phyloP scores from a whole-genome alignment of 176 grass and related monocot genomes.

The Eragrostis curvula region DNA sequence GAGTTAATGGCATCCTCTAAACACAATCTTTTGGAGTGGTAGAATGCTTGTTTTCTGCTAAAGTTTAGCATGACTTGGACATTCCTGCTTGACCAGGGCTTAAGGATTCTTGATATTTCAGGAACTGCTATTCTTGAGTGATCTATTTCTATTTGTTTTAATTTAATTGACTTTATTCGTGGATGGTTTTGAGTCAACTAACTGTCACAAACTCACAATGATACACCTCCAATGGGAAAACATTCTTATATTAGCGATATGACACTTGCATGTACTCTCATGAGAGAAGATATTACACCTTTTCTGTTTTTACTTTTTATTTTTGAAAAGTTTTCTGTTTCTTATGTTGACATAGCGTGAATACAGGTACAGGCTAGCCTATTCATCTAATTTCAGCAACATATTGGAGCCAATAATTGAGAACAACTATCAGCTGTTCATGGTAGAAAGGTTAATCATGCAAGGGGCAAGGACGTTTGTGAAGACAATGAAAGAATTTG shows the following conservation, averaged over 20 bases:
- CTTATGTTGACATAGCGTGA: slow-evolving; percentile 28
- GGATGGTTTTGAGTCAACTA: not conserved
- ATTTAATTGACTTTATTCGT: not conserved
- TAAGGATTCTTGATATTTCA: not conserved
- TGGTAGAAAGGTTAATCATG: slow-evolving; percentile 93
- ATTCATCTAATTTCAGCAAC: slow-evolving; percentile 82
- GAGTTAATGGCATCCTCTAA: not conserved
- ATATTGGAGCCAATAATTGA: slow-evolving; percentile 73
- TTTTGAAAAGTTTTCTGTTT: slow-evolving; percentile 16
- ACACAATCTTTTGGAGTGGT: not conserved
- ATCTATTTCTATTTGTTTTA: not conserved
- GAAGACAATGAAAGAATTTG: slow-evolving; percentile 92
- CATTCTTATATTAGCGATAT: not conserved
- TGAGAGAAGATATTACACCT: slow-evolving; percentile 6
- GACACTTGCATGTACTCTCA: slow-evolving; percentile 14
- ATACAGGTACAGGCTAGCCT: slow-evolving; percentile 76
- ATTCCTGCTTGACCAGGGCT: slow-evolving; percentile 13
- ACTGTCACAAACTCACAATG: not conserved
- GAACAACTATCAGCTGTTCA: slow-evolving; percentile 94
- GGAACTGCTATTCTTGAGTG: slow-evolving; percentile 5
- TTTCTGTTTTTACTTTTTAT: no score
- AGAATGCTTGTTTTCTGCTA: slow-evolving; percentile 22
- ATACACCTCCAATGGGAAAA: not conserved
- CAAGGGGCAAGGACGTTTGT: slow-evolving; percentile 78
- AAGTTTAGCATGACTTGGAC: not conserved